Conservation (phyloP, 2,329 filamentous ascomycete genomes). For the Pseudopyricularia cyperi region DNA sequence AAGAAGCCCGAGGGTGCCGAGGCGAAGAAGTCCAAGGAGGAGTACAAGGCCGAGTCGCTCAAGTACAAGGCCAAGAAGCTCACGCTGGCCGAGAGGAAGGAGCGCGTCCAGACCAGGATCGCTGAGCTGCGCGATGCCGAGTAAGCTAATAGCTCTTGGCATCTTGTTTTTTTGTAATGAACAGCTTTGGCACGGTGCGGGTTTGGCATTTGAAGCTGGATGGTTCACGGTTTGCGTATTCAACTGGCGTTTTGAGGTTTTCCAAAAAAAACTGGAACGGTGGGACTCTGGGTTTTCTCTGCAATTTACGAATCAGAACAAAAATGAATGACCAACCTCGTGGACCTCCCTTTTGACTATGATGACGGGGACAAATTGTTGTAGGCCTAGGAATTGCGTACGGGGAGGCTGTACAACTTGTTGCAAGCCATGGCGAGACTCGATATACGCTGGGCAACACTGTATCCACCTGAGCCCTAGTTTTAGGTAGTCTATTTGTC, state of each 20-base stretch:
- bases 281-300: conserved; percentile 1
- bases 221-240: not conserved
- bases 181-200: not conserved
- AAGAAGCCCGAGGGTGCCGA: conserved; percentile 70
- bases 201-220: not conserved
- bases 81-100: conserved; percentile 69
- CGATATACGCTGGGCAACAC: too few species aligned
- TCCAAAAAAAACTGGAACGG: not conserved
- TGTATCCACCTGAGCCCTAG: too few species aligned
- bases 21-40: conserved; percentile 91
- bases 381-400: too few species aligned
- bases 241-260: not conserved
- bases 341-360: too few species aligned
- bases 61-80: conserved; percentile 75
- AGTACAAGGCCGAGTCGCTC: conserved; percentile 91
- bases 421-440: too few species aligned
- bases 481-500: too few species aligned
- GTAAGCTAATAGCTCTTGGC: conserved; percentile 16
- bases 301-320: conserved; percentile 3
- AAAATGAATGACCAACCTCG: conserved; percentile 3
- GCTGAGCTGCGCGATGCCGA: conserved; percentile 52
- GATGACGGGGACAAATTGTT: not conserved
- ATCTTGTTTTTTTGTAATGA: conserved; percentile 9
- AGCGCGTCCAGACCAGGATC: conserved; percentile 84
- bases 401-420: too few species aligned